Evolutionary conservation across 371 early-diverging fungal genomes (phyloP).

Genomic region (Mortierella sp.): DNA sequence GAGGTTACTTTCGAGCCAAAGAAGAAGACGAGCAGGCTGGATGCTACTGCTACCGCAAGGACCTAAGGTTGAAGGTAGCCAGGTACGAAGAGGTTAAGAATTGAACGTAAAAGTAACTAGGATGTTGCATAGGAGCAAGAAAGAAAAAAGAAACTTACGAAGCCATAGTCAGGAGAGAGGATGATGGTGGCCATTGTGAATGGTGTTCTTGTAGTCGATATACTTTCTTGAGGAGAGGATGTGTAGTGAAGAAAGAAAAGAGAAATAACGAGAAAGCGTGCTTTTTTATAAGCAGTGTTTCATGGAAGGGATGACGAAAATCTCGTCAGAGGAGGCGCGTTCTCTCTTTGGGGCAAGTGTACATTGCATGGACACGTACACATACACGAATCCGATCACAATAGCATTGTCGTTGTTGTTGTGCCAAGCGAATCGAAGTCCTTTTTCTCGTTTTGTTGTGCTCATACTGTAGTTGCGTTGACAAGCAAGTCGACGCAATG

Average conservation of each 20-base stretch:
- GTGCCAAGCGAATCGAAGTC: not conserved
- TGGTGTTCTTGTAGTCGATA: not conserved
- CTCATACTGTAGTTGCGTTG: not conserved
- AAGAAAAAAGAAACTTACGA: slow-evolving; percentile 58
- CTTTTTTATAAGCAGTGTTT: not conserved
- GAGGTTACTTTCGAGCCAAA: slow-evolving; percentile 66
- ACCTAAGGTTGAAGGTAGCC: slow-evolving; percentile 47
- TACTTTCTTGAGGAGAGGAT: not conserved
- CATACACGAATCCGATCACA: not conserved
- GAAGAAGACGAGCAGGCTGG: slow-evolving; percentile 61
- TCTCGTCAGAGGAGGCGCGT: slow-evolving; percentile 13
- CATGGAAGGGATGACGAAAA: not conserved
- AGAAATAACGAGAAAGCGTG: too few relatives aligned
- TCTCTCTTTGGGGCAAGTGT: not conserved
- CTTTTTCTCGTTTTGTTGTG: not conserved
- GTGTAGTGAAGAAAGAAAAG: not conserved
- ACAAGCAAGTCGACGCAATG: not conserved
- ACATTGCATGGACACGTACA: not conserved
- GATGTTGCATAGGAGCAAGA: not conserved
- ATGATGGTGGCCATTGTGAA: slow-evolving; percentile 61
- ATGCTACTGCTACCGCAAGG: slow-evolving; percentile 49
- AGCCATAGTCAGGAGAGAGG: slow-evolving; percentile 73
- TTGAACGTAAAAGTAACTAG: not conserved
- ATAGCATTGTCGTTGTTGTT: not conserved
- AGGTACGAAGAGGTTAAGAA: not conserved